These are phyloP conservation scores for Calonectria pseudoturangicola DNA, from an alignment of 2,329 filamentous ascomycete genomes.

Conservation along the genomic window DNA sequence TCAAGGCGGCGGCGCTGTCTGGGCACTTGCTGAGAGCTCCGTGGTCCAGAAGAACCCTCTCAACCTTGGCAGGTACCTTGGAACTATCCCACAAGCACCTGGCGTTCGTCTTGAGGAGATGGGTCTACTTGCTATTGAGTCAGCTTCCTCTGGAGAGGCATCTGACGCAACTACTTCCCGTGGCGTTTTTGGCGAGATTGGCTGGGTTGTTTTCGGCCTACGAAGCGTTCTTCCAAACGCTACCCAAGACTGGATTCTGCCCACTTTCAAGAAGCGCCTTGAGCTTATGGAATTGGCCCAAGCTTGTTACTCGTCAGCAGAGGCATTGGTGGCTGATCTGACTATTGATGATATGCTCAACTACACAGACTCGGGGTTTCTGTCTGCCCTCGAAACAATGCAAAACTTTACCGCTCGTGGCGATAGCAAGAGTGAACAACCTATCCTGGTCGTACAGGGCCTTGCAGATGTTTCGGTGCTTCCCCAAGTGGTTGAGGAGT, in stretches of 20 bases:
- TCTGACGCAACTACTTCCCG: background rate
- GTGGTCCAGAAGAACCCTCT: background rate
- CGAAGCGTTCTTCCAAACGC: background rate
- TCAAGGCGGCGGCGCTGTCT: constrained; percentile 7
- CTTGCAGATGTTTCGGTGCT: constrained; percentile 20
- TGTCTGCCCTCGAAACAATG: background rate
- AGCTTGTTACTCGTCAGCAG: constrained; percentile 4
- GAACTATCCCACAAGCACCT: constrained; percentile 9
- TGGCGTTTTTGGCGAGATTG: constrained; percentile 10
- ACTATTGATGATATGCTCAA: constrained; percentile 6
- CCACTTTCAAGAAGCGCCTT: constrained; percentile 6
- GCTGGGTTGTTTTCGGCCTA: constrained; percentile 6
- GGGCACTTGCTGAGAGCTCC: constrained; percentile 9
- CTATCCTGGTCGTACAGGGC: background rate
- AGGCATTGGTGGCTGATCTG: background rate
- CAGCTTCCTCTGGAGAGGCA: background rate
- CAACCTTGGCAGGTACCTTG: background rate
- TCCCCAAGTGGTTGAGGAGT: background rate
- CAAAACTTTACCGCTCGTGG: background rate
- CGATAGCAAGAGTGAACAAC: background rate
- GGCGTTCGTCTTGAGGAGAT: background rate
- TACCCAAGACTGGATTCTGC: background rate
- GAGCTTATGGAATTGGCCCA: constrained; percentile 5
- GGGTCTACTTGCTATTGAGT: background rate
- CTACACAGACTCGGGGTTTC: background rate